Percentiles rank a stretch among this genome's conserved stretches.
Evolutionary conservation across 495 filamentous ascomycete species (phyloP).

Genomic region (Aspergillus baeticus): DNA sequence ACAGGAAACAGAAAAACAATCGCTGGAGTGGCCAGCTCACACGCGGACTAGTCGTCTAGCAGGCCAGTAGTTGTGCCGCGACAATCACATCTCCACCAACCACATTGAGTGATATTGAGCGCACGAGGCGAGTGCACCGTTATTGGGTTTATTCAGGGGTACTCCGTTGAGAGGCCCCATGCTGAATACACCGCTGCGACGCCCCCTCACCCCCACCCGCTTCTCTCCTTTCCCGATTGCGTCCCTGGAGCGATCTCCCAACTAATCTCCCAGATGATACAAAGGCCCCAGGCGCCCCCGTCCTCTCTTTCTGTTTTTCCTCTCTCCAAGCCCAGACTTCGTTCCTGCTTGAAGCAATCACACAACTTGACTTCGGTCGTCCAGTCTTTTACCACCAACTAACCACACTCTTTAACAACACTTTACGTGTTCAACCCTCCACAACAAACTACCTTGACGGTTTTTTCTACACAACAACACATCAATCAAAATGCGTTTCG

Average conservation of each 20-base stretch:
- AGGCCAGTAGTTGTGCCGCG: not conserved
- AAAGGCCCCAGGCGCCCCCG: conserved; percentile 37
- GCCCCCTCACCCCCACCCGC: conserved; percentile 13
- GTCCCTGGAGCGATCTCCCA: conserved; percentile 34
- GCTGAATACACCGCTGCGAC: conserved; percentile 13
- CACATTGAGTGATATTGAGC: conserved; percentile 1
- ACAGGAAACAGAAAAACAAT: conserved; percentile 6
- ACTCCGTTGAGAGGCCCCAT: not conserved
- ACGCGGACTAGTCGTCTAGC: conserved; percentile 1
- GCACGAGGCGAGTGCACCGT: conserved; percentile 15
- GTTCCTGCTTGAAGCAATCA: conserved; percentile 34
- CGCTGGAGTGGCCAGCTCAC: not conserved
- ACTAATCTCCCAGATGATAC: conserved; percentile 47
- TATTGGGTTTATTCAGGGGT: conserved; percentile 10
- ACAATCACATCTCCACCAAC: conserved; percentile 6
- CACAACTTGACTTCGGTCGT: conserved; percentile 55
- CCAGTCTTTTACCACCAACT: conserved; percentile 50
- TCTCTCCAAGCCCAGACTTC: conserved; percentile 41
- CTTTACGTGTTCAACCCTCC: not conserved
- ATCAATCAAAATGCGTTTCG: conserved; percentile 55
- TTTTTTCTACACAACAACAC: conserved; percentile 28
- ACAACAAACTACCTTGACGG: conserved; percentile 35
- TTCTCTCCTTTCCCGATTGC: conserved; percentile 22
- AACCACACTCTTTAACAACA: conserved; percentile 15
- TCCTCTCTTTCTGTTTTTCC: conserved; percentile 26